Base-by-base conservation (phyloP, 2,329 filamentous ascomycete species). In the Ophioceras dolichostomum region DNA sequence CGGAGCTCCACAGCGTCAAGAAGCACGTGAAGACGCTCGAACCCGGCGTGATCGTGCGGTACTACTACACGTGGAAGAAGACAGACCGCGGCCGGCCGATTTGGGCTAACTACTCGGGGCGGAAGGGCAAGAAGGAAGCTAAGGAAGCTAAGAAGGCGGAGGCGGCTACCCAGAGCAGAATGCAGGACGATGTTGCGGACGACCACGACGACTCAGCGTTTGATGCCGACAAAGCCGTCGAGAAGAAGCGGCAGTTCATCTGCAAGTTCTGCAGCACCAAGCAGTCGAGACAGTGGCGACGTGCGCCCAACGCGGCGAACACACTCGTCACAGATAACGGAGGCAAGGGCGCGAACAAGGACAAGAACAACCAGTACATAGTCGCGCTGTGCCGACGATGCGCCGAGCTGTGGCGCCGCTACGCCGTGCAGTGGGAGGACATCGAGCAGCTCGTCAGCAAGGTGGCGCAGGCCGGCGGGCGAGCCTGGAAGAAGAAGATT, bases 51-150 rank as follows among this genome's bases (percentile, higher is more conserved):
- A 81, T 95, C 43, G 86, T 94, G 19, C 83, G 91, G 4, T 93
- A 83, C 54, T 98, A 96, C 59, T 98, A 98, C 56, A 84, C 84
- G 46, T 98, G 91, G 91, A 98, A 98, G 63, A 96, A 96, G 60
- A 86, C 86, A 0, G 72, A 81, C 2, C 78, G 80, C 41, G 91
- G 91, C 29, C 79, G 75, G 52, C 78, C 91, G 48, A 78, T 98
- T 17, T 95, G 91, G 88, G 86, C 86, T 41, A 84, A 79, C 45
- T 94, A 83, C 49, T 77, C 84, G 36, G 86, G 84, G 10, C 76
- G 89, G 32, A 94, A 93, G 54, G 84, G 85, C 39, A 93, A 89
- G 57, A 94, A 91, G 59, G 85, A 93, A 52, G 77, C 78, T 32
- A 83, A 79, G 52, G 85, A 93, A 51, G 78, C 78, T 30, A 83